A percentile compares a stretch with the other conserved stretches of the same genome.
Conservation (phyloP, 805 yeast genomes). For the Ogataea henricii region DNA sequence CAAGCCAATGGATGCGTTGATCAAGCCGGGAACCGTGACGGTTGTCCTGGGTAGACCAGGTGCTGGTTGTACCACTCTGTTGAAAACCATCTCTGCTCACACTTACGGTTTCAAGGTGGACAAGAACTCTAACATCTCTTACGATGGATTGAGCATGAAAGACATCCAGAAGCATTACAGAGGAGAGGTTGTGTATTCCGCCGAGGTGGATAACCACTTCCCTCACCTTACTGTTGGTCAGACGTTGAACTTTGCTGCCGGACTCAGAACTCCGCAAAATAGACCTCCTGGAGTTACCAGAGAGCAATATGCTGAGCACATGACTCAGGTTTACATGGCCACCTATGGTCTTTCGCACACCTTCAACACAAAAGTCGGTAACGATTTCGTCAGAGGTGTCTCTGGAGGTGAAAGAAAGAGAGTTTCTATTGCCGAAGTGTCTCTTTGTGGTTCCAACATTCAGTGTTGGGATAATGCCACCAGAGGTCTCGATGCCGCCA, state of each 20-base stretch:
- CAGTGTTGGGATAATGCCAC: conserved; percentile 72
- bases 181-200: conserved; percentile 72
- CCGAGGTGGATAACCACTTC: conserved; percentile 68
- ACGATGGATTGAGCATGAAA: conserved; percentile 54
- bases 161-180: conserved; percentile 56
- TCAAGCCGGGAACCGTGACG: conserved; percentile 64
- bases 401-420: conserved; percentile 71
- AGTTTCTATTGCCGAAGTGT: conserved; percentile 62
- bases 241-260: conserved; percentile 65
- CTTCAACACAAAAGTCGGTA: conserved; percentile 60
- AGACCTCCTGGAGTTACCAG: conserved; percentile 62
- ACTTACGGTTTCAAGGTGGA: conserved; percentile 61
- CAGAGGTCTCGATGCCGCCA: conserved; percentile 71
- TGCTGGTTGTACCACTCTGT: conserved; percentile 72
- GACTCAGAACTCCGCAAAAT: conserved; percentile 60
- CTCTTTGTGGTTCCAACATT: conserved; percentile 39
- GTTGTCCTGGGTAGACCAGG: conserved; percentile 83
- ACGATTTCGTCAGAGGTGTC: conserved; percentile 63
- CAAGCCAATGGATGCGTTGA: conserved; percentile 66
- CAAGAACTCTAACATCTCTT: conserved; percentile 46
- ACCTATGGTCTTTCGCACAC: conserved; percentile 46
- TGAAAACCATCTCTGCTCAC: conserved; percentile 59
- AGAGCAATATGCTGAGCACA: conserved; percentile 52
- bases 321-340: conserved; percentile 42
- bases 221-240: conserved; percentile 69